Percentiles rank a stretch among this genome's conserved stretches.
Evolutionary conservation across 495 filamentous ascomycete species (phyloP).

Genomic region (Podospora pseudoanserina): DNA sequence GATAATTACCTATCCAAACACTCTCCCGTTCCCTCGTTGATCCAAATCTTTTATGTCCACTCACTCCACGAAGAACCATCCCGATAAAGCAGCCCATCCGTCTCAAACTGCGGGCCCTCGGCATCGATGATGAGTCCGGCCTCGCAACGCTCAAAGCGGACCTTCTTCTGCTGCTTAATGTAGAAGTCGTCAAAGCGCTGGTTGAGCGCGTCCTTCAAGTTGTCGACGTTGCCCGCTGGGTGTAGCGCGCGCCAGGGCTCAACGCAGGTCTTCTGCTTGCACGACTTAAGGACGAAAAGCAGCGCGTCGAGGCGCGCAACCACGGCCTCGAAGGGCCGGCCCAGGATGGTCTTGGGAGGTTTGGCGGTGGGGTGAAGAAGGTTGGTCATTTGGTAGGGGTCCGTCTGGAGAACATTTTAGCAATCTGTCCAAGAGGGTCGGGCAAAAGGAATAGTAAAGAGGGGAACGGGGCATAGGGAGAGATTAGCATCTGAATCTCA

Average conservation of each 20-base stretch:
- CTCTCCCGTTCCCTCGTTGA: too few species aligned
- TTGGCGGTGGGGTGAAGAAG: constrained; percentile 41
- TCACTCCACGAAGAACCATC: constrained; percentile 28
- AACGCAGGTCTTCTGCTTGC: constrained; percentile 53
- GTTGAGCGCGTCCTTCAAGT: constrained; percentile 43
- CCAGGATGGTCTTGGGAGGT: constrained; percentile 34
- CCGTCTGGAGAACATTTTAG: constrained; percentile 40
- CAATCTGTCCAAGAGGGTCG: constrained; percentile 1
- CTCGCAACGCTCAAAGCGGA: constrained; percentile 57
- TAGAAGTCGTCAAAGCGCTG: constrained; percentile 58
- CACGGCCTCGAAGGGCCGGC: constrained; percentile 43
- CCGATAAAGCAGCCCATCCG: constrained; percentile 29
- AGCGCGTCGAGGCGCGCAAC: constrained; percentile 56
- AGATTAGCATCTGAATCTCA: constrained; percentile 12
- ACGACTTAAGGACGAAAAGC: constrained; percentile 62
- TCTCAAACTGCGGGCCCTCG: constrained; percentile 56
- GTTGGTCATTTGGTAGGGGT: constrained; percentile 59
- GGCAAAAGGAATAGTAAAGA: background rate
- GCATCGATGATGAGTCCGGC: constrained; percentile 56
- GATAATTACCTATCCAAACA: too few species aligned
- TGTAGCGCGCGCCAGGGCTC: constrained; percentile 59
- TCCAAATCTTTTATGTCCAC: constrained; percentile 24
- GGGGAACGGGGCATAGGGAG: constrained; percentile 7
- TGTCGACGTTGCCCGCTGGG: constrained; percentile 44
- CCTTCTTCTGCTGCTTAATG: constrained; percentile 39